These are phyloP conservation scores for Hypomontagnella submonticulosa DNA, from an alignment of 495 filamentous ascomycete genomes.

Conservation along the genomic window DNA sequence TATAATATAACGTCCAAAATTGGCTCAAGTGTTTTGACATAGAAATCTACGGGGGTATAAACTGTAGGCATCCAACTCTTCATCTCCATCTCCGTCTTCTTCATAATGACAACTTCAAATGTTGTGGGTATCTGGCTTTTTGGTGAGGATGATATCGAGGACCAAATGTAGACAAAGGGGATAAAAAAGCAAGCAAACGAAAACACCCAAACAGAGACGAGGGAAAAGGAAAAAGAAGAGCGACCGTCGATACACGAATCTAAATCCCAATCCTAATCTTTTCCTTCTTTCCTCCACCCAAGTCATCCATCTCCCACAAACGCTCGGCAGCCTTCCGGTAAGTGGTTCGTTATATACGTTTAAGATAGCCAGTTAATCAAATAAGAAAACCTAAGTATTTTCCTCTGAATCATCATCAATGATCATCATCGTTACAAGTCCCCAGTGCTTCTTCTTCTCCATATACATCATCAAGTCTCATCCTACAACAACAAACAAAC, in stretches of 20 bases:
- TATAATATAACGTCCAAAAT: constrained; percentile 11
- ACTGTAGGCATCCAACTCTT: neutral
- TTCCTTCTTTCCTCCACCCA: constrained; percentile 1
- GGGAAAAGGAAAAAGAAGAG: too few relatives aligned
- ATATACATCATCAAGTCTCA: constrained; percentile 14
- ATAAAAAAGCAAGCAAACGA: neutral
- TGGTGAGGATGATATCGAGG: neutral
- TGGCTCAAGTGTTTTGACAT: neutral
- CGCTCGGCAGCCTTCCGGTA: constrained; percentile 4
- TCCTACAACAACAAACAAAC: too few relatives aligned
- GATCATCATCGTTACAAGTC: constrained; percentile 15
- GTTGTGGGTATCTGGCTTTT: constrained; percentile 37
- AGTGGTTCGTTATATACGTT: constrained; percentile 19
- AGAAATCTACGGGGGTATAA: constrained; percentile 40
- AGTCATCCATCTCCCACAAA: neutral
- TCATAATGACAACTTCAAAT: constrained; percentile 18
- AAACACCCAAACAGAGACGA: too few relatives aligned
- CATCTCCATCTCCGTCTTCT: neutral
- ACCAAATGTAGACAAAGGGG: neutral
- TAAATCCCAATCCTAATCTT: constrained; percentile 11
- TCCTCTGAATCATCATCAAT: too few relatives aligned
- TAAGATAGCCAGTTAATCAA: constrained; percentile 3
- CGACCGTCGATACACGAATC: constrained; percentile 26
- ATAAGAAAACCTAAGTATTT: neutral
- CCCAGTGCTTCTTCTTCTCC: constrained; percentile 9